Percentiles rank a stretch among this genome's conserved stretches.
Conservation (phyloP, 2,329 filamentous ascomycete species). For the Tympanopsis confertula region DNA sequence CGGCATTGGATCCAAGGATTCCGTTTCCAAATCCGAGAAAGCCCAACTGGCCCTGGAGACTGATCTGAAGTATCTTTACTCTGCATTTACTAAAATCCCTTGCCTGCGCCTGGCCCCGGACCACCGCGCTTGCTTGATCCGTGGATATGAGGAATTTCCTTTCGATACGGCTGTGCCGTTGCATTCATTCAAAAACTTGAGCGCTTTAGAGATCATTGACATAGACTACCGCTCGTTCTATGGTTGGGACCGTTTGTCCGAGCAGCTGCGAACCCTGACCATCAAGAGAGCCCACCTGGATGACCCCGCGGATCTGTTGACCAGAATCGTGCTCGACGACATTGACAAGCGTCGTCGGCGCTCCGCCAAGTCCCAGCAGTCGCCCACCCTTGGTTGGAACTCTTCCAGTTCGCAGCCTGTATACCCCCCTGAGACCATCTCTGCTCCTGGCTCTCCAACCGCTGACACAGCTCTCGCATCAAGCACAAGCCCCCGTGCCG, state of each 20-base stretch:
- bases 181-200: conserved; percentile 95
- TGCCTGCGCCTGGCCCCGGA: conserved; percentile 85
- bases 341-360: conserved; percentile 84
- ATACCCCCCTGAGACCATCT: conserved; percentile 56
- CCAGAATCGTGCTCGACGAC: conserved; percentile 89
- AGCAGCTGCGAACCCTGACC: conserved; percentile 80
- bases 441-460: conserved; percentile 53
- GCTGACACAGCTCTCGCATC: conserved; percentile 30
- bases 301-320: conserved; percentile 78
- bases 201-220: conserved; percentile 84
- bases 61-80: conserved; percentile 93
- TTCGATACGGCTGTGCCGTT: conserved; percentile 94
- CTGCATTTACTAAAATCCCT: conserved; percentile 95
- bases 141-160: conserved; percentile 92
- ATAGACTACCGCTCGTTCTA: conserved; percentile 95
- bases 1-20: conserved; percentile 68
- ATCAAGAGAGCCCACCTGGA: conserved; percentile 80
- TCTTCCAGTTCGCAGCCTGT: conserved; percentile 39
- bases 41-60: conserved; percentile 76
- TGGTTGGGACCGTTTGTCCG: conserved; percentile 87
- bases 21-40: conserved; percentile 73
- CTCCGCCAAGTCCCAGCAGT: conserved; percentile 70
- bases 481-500: not conserved
- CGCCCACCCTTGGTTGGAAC: conserved; percentile 46
- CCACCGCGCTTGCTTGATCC: conserved; percentile 78